phyloP scores from a whole-genome alignment of 495 filamentous ascomycete species.

The Stereocaulon alpinum region DNA sequence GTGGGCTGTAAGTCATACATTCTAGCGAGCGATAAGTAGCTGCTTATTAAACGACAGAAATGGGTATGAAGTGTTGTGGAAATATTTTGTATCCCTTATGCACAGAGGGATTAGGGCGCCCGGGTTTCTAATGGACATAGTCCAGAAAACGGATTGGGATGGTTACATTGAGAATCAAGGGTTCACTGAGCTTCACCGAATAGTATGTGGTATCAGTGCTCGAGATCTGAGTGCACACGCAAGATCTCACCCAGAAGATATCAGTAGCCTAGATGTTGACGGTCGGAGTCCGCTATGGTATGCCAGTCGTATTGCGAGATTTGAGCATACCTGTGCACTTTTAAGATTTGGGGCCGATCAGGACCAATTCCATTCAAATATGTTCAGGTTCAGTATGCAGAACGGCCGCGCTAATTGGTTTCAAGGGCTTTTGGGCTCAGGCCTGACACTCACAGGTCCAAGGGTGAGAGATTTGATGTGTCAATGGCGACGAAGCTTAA shows the following conservation, averaged over 20 bases:
- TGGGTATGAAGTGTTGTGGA: too few species aligned
- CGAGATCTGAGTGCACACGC: background rate
- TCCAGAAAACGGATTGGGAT: background rate
- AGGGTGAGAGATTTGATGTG: too few species aligned
- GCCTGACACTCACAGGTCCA: background rate
- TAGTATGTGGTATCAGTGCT: background rate
- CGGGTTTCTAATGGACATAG: too few species aligned
- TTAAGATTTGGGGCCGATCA: background rate
- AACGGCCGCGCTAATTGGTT: too few species aligned
- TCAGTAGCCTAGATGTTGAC: background rate
- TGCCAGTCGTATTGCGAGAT: background rate
- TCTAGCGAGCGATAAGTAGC: background rate
- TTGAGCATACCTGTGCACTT: background rate
- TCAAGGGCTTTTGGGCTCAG: background rate
- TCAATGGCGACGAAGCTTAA: too few species aligned
- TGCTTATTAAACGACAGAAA: background rate
- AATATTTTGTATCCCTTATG: too few species aligned
- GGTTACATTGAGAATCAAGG: background rate
- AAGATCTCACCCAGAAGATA: background rate
- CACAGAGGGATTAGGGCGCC: too few species aligned
- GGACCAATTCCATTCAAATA: too few species aligned
- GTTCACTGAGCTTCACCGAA: background rate
- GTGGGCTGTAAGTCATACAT: too few species aligned
- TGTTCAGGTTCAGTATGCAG: too few species aligned
- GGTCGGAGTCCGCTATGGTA: background rate